Evolutionary conservation across 2,329 filamentous ascomycete species (phyloP).

Genomic region (Curvularia hawaiiensis): DNA sequence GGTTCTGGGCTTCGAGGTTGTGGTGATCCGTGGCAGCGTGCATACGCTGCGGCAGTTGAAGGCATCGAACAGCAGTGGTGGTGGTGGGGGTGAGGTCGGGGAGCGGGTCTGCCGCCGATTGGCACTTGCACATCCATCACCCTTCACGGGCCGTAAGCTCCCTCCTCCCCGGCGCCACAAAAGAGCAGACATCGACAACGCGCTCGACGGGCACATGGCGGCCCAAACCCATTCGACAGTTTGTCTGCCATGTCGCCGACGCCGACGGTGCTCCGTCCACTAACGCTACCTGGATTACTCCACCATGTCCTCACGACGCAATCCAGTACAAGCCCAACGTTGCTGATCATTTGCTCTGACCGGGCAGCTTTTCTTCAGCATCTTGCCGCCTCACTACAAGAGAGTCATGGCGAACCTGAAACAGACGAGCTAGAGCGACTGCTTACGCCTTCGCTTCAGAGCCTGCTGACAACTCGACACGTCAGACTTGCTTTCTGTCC

Average conservation of each 20-base stretch:
- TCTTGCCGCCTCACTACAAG: slow-evolving; percentile 57
- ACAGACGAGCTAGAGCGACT: slow-evolving; percentile 46
- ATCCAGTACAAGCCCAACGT: slow-evolving; percentile 61
- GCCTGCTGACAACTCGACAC: slow-evolving; percentile 70
- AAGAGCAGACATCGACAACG: slow-evolving; percentile 12
- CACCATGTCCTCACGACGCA: slow-evolving; percentile 63
- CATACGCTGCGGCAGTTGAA: slow-evolving; percentile 20
- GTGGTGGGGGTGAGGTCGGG: slow-evolving; percentile 14
- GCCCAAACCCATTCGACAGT: slow-evolving; percentile 4
- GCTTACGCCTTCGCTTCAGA: slow-evolving; percentile 68
- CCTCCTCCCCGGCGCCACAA: slow-evolving; percentile 2
- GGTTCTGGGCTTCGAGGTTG: slow-evolving; percentile 26
- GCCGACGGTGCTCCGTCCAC: slow-evolving; percentile 48
- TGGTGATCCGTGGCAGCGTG: slow-evolving; percentile 31
- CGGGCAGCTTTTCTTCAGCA: slow-evolving; percentile 68
- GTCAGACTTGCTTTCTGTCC: slow-evolving; percentile 75
- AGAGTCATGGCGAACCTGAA: slow-evolving; percentile 12
- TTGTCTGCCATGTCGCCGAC: slow-evolving; percentile 21
- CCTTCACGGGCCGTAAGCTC: background rate
- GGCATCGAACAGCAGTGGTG: slow-evolving; percentile 11
- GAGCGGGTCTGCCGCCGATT: slow-evolving; percentile 17
- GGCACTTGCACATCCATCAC: background rate
- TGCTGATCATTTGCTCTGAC: slow-evolving; percentile 72
- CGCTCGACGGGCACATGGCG: slow-evolving; percentile 15
- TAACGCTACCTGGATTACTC: slow-evolving; percentile 60